These are phyloP conservation scores for Paraphoma sp. DNA, from an alignment of 2,329 filamentous ascomycete genomes.

Conservation along the genomic window DNA sequence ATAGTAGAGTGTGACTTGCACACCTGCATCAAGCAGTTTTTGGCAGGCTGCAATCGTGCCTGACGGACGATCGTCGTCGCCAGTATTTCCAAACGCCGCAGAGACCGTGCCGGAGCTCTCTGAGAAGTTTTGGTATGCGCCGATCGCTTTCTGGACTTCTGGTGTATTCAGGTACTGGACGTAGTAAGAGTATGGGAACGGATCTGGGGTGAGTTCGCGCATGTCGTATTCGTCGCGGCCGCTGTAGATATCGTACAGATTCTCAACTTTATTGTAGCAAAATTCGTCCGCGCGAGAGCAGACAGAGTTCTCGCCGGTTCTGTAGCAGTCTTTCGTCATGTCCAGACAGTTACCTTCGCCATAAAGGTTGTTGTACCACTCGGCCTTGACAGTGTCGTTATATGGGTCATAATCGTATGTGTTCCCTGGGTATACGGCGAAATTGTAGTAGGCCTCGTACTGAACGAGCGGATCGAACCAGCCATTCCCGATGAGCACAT, in stretches of 20 bases:
- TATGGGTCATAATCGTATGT: constrained; percentile 63
- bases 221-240: constrained; percentile 67
- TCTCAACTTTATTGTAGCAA: constrained; percentile 62
- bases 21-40: constrained; percentile 48
- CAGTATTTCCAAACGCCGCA: constrained; percentile 55
- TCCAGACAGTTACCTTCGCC: constrained; percentile 67
- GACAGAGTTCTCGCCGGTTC: constrained; percentile 57
- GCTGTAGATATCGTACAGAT: constrained; percentile 58
- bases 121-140: constrained; percentile 66
- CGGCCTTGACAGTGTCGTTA: constrained; percentile 56
- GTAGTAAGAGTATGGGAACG: constrained; percentile 65
- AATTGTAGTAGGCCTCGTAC: constrained; percentile 66
- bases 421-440: constrained; percentile 62
- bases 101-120: constrained; percentile 52
- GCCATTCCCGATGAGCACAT: constrained; percentile 64
- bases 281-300: constrained; percentile 64
- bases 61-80: constrained; percentile 57
- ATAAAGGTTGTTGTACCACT: constrained; percentile 67
- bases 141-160: constrained; percentile 63
- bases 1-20: constrained; percentile 53
- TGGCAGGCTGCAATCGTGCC: constrained; percentile 51
- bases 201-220: constrained; percentile 61
- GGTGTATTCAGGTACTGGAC: constrained; percentile 64
- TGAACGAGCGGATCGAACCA: constrained; percentile 65
- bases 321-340: constrained; percentile 62